These are phyloP conservation scores for Teratosphaeriaceae sp. DNA, from an alignment of 2,329 filamentous ascomycete genomes.

Conservation along the genomic window DNA sequence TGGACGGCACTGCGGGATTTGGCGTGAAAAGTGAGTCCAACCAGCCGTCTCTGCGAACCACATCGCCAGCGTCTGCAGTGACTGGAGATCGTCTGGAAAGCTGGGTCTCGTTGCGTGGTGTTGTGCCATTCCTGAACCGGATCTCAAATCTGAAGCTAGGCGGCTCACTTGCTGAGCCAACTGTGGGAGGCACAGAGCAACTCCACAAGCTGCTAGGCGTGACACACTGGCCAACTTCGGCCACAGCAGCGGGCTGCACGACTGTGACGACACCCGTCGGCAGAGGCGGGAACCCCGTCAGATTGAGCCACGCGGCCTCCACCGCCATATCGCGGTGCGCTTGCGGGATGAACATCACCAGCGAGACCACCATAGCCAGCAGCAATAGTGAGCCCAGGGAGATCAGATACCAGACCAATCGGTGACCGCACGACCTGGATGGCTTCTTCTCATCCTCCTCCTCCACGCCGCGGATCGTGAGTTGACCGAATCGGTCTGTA, in stretches of 20 bases:
- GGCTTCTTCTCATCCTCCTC: slow-evolving; percentile 15
- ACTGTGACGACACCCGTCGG: slow-evolving; percentile 78
- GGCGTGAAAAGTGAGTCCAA: slow-evolving; percentile 35
- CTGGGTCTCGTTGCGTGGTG: slow-evolving; percentile 23
- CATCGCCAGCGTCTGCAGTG: background rate
- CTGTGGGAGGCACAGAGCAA: slow-evolving; percentile 61
- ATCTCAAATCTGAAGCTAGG: slow-evolving; percentile 80
- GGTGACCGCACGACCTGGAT: slow-evolving; percentile 19
- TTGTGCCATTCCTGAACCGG: slow-evolving; percentile 48
- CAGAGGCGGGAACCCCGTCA: slow-evolving; percentile 80
- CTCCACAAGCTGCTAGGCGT: slow-evolving; percentile 73
- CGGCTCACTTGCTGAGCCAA: slow-evolving; percentile 49
- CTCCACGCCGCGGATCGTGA: slow-evolving; percentile 23
- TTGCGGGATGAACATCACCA: slow-evolving; percentile 38
- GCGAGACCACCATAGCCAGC: slow-evolving; percentile 31
- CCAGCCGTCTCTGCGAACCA: slow-evolving; percentile 10
- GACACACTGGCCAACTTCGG: slow-evolving; percentile 63
- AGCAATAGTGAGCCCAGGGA: slow-evolving; percentile 28
- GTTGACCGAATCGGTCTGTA: slow-evolving; percentile 24
- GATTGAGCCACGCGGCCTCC: slow-evolving; percentile 65
- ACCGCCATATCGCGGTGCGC: slow-evolving; percentile 34
- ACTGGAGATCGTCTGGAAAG: slow-evolving; percentile 5
- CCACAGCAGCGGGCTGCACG: slow-evolving; percentile 61
- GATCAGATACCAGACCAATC: slow-evolving; percentile 23
- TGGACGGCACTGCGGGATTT: slow-evolving; percentile 51